Evolutionary conservation across 225 moss, liverwort and hornwort species (phyloP).

Genomic region (Bryum argenteum): DNA sequence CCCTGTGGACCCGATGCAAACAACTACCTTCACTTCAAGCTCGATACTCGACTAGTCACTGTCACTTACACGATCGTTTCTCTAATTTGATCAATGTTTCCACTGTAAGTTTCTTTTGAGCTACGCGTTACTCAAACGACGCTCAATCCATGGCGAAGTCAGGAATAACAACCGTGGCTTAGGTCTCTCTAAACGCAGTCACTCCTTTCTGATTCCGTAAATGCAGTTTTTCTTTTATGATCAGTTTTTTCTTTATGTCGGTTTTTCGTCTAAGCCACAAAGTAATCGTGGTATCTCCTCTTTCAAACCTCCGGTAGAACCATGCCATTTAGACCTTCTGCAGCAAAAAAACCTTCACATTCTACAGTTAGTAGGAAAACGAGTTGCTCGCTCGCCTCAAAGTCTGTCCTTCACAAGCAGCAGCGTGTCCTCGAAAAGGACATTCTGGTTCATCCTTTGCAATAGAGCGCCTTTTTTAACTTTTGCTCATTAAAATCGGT

Average conservation of each 20-base stretch:
- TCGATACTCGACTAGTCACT: not conserved
- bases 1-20: constrained; percentile 21
- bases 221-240: constrained; percentile 18
- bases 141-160: constrained; percentile 5
- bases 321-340: constrained; percentile 21
- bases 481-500: constrained; percentile 47
- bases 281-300: constrained; percentile 14
- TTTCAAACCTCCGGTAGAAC: not conserved
- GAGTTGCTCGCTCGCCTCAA: constrained; percentile 19
- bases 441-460: constrained; percentile 37
- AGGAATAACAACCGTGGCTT: constrained; percentile 27
- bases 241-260: constrained; percentile 9
- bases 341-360: not conserved
- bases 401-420: constrained; percentile 32
- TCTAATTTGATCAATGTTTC: constrained; percentile 8
- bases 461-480: constrained; percentile 31
- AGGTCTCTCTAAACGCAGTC: constrained; percentile 33
- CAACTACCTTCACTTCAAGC: constrained; percentile 10
- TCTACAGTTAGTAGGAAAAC: constrained; percentile 20
- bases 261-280: constrained; percentile 15
- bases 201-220: constrained; percentile 23
- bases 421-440: constrained; percentile 41
- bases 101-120: constrained; percentile 12
- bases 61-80: constrained; percentile 15
- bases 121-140: constrained; percentile 3